Evolutionary conservation across 495 filamentous ascomycete genomes (phyloP), one percentile per base, ranked within the genome.

Genomic region (Achaetomiella virescens): DNA sequence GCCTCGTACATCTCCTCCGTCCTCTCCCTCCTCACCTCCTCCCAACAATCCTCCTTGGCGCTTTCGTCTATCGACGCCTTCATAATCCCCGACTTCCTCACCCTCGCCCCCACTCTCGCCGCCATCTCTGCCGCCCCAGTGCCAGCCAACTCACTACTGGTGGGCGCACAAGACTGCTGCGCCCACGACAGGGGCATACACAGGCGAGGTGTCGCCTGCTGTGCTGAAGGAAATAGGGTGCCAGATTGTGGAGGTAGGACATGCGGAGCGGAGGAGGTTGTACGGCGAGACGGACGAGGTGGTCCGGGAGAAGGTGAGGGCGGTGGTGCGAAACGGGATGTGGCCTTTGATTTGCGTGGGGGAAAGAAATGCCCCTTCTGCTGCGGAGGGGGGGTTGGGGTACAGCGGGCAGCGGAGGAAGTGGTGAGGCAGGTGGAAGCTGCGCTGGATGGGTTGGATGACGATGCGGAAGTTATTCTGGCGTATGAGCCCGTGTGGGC

Each of bases 401-500:
- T 82, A 18, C 74, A 75, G 8, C 76, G 76, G 0, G 89, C 89
- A 0, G 76, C 86, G 1, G 54, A 73, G 5, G 87, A 91, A 67
- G 89, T 86, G 54, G 71, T 72, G 29, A 66, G 71, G 17, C 86
- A 91, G 57, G 75, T 93, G 14, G 72, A 73, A 20, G 73, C 79
- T 2, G 81, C 87, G 8, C 62, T 93, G 17, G 70, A 70, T 14
- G 79, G 74, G 0, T 70, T 91, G 21, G 76, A 80, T 0, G 69
- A 64, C 2, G 74, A 82, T 10, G 78, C 78, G 1, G 81, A 90
- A n/a, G 79, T 92, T 18, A 82, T 91, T 14, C 77, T 93, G 37
- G 90, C 89, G 3, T 95, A 95, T 66, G 90, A 95, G 73, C 89
- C 89, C 11, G 87, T 92, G 1, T 95, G 89, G 89, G 89, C 89